Percentiles rank a stretch among this genome's conserved stretches.
Evolutionary conservation across 2,329 filamentous ascomycete species (phyloP).

Genomic region (Verticillium klebahnii): DNA sequence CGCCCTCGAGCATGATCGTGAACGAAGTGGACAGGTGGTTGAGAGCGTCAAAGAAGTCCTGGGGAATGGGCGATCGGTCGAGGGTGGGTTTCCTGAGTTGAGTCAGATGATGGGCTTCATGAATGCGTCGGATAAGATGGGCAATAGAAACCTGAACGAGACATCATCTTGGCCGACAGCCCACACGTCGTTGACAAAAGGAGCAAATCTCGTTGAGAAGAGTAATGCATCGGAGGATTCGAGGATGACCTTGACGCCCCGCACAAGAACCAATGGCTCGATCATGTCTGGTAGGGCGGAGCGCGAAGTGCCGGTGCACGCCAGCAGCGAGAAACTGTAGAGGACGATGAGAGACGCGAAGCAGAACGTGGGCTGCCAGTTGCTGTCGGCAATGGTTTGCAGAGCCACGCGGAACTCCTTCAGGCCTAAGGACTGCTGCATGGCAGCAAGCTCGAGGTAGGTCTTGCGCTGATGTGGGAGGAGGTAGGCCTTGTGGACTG

Average conservation of each 20-base stretch:
- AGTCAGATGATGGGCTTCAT: neutral
- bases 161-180: neutral
- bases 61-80: neutral
- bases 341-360: conserved; percentile 34
- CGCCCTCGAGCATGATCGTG: neutral
- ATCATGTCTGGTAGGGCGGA: neutral
- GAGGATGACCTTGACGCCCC: conserved; percentile 3
- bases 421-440: conserved; percentile 22
- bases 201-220: neutral
- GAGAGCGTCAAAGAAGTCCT: neutral
- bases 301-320: neutral
- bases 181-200: neutral
- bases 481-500: conserved; percentile 22
- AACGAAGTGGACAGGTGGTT: neutral
- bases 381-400: conserved; percentile 11
- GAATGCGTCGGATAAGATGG: too few species aligned
- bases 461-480: conserved; percentile 16
- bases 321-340: conserved; percentile 9
- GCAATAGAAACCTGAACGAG: neutral
- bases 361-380: conserved; percentile 28
- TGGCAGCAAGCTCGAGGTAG: conserved; percentile 20
- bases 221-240: neutral
- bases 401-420: conserved; percentile 20
- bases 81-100: neutral
- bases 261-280: conserved; percentile 5